Base-by-base conservation (phyloP, 768 basidiomycete species). In the Chiua virens region DNA sequence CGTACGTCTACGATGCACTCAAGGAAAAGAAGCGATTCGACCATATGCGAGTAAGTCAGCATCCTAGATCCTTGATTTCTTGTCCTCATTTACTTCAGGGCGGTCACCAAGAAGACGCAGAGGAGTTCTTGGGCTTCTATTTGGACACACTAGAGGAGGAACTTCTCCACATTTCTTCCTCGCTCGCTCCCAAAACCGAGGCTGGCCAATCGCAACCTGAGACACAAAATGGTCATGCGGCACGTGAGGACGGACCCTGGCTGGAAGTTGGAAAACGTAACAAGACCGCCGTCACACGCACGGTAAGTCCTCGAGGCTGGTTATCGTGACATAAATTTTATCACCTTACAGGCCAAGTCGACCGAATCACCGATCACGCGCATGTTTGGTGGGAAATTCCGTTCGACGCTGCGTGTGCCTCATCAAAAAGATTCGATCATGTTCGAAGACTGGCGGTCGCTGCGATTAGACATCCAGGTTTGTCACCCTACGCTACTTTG, bases 111-210 rank as follows among this genome's bases (percentile, higher is more conserved):
- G 96, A 99, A 67, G 96, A 99, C 52, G 96, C 95, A 10, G 95
- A 99, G 69, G 96, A 99, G 70, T 98, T 97, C 69, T 76, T 98
- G n/a, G 96, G 96, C 4, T 98, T 97, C 72, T 96, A 92, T 72
- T 76, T 98, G 22, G 93, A 98, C 60, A 90, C 93, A 0, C 74
- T 99, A 6, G 92, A 96, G 67, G 96, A 99, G 66, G 96, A 98
- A 72, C 66, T 98, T 11, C 71, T 91, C 4, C 75, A 78, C 4
- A 71, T 96, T n/a, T 69, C 82, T 8, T 74, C 82, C 7, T 76
- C 83, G 0, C 61, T 85, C 15, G 67, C 71, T 11, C 72, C 79
- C 3, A 67, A 75, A 10, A 59, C 70, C n/a, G 68, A 69, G 9
- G 41, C 57, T 30, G 68, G 43, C 4, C 58, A 55, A 21, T 46